phyloP scores from a whole-genome alignment of 768 basidiomycete genomes.

The Amanita fuliginea region DNA sequence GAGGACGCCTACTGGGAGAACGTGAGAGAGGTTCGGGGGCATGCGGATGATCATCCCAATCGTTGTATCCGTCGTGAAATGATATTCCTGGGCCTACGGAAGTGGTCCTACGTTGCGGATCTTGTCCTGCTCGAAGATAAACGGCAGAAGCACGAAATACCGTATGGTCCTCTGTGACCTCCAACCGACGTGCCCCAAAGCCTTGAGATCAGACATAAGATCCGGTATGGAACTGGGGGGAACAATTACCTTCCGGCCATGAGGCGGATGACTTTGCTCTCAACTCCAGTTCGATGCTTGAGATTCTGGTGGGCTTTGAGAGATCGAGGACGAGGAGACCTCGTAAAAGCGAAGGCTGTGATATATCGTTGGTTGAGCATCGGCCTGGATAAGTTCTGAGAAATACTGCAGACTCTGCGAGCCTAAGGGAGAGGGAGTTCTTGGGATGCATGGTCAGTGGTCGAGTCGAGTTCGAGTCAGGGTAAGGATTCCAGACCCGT shows the following conservation, averaged over 20 bases:
- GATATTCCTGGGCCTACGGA: constrained; percentile 39
- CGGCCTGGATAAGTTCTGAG: constrained; percentile 37
- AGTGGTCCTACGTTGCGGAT: constrained; percentile 21
- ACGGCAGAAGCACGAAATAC: constrained; percentile 61
- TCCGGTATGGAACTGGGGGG: constrained; percentile 1
- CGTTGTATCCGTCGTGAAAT: constrained; percentile 22
- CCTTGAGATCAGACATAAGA: constrained; percentile 17
- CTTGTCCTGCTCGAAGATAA: constrained; percentile 56
- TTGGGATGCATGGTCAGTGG: constrained; percentile 20
- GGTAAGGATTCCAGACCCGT: no score
- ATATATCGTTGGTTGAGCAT: constrained; percentile 14
- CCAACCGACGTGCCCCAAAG: constrained; percentile 63
- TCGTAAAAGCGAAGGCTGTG: constrained; percentile 44
- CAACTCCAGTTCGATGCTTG: constrained; percentile 75
- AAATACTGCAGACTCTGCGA: constrained; percentile 70
- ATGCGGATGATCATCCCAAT: constrained; percentile 11
- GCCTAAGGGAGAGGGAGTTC: constrained; percentile 40
- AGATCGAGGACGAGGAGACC: constrained; percentile 48
- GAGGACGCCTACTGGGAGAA: constrained; percentile 3
- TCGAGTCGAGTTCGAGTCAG: no score
- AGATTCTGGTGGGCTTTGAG: constrained; percentile 74
- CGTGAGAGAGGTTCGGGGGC: not conserved
- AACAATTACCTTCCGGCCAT: constrained; percentile 72
- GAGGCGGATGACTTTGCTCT: constrained; percentile 58
- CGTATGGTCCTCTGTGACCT: constrained; percentile 68